Evolutionary conservation across 768 basidiomycete genomes (phyloP), one percentile per base, ranked within the genome.

Genomic region (Leccinum disarticulatum): DNA sequence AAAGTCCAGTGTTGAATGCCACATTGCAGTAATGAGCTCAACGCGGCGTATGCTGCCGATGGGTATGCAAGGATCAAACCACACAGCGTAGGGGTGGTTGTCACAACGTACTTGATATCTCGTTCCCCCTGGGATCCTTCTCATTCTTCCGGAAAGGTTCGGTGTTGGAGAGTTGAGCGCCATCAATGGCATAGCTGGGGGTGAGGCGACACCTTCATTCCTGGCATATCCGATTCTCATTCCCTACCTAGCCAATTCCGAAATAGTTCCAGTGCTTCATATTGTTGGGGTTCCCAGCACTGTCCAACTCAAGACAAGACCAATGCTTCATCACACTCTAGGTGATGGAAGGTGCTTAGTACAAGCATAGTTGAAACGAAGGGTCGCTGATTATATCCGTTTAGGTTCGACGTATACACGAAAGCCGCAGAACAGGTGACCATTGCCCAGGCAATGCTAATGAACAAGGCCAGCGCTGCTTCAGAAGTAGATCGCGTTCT

Each of bases 121-220:
- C 8, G 7, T 14, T 33, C 4, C 19, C 2, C 38, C 5, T 35
- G 28, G 28, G 30, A 13, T 55, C 22, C 19, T 56, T 41, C 54
- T 64, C 22, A 58, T 41, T 36, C 13, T 52, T 49, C 19, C 1
- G 8, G 19, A 6, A 55, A 90, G 88, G 2, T 96, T 95, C 64
- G 95, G 95, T 56, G 95, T 97, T n/a, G 95, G 95, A 15, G 95
- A 97, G 71, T 76, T 96, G 48, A 90, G 88, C 43, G 93, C 94
- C 4, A 86, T 90, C 36, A 92, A 93, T 65, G 90, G 91, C 46
- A 84, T 95, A 61, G 91, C 89, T 30, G 88, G 88, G 66, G 84
- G 88, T 83, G 64, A 59, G 77, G 6, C 1, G 19, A 48, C 41
- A n/a, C 4, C 7, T 10, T 50, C 17, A 9, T 36, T 43, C 4